phyloP scores from a whole-genome alignment of 202 grass and related monocot genomes.

The Schoenoplectus tabernaemontani region DNA sequence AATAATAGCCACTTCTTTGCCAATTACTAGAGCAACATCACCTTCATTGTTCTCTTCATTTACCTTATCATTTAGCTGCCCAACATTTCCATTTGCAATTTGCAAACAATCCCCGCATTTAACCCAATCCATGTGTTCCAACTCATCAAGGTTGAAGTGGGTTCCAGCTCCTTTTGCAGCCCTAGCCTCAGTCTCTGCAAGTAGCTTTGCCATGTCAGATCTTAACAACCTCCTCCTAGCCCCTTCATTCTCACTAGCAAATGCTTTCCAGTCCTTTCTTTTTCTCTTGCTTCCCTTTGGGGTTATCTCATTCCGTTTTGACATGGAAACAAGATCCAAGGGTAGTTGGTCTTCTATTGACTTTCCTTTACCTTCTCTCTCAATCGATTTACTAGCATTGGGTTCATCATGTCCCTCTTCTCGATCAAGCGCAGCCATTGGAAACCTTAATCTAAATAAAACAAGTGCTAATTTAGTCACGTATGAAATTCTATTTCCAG shows the following conservation, averaged over 20 bases:
- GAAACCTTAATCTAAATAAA: neutral
- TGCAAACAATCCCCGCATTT: constrained; percentile 19
- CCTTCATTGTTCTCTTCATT: neutral
- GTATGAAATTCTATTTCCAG: neutral
- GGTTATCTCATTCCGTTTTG: neutral
- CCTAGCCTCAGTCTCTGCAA: constrained; percentile 24
- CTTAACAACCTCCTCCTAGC: constrained; percentile 43
- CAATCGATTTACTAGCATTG: neutral
- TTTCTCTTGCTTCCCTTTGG: constrained; percentile 33
- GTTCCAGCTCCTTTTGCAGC: neutral
- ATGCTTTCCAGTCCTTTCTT: constrained; percentile 39
- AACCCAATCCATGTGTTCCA: constrained; percentile 31
- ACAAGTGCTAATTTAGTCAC: neutral
- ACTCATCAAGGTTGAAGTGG: constrained; percentile 40
- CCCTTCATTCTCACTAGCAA: constrained; percentile 27
- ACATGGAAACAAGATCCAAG: no score
- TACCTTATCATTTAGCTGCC: neutral
- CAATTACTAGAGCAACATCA: neutral
- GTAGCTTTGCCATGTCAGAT: constrained; percentile 31
- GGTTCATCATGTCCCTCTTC: constrained; percentile 17
- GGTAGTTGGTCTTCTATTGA: neutral
- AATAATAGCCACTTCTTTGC: neutral
- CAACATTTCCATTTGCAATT: constrained; percentile 12
- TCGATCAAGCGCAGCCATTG: constrained; percentile 20
- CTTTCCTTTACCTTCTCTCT: constrained; percentile 2